Conservation (phyloP, 169 alveolate species). For the Cryptosporidium ryanae region DNA sequence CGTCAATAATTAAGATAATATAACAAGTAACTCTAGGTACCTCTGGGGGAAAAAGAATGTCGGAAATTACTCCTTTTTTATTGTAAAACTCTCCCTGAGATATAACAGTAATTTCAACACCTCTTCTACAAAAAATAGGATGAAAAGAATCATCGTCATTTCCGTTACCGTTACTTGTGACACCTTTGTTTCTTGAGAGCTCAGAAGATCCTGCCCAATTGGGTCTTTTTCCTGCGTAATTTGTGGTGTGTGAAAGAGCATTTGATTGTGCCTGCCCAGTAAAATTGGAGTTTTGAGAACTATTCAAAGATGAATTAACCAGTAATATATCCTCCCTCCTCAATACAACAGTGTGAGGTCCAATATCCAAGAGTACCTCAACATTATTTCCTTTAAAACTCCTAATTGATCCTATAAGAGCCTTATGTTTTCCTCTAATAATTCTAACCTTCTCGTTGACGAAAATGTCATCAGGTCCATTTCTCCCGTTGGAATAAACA, state of each 20-base stretch:
- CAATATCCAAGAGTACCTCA: slow-evolving; percentile 63
- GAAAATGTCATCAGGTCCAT: slow-evolving; percentile 67
- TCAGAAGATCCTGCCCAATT: slow-evolving; percentile 58
- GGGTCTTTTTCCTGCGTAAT: not conserved
- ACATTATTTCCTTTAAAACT: slow-evolving; percentile 64
- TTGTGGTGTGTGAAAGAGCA: slow-evolving; percentile 1
- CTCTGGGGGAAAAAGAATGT: slow-evolving; percentile 55
- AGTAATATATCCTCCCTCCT: slow-evolving; percentile 55
- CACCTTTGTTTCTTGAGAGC: not conserved
- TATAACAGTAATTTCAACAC: slow-evolving; percentile 58
- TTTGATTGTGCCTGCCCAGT: slow-evolving; percentile 43
- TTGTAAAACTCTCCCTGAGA: slow-evolving; percentile 72
- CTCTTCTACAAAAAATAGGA: slow-evolving; percentile 65
- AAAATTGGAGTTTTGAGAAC: slow-evolving; percentile 29
- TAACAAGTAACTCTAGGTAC: slow-evolving; percentile 66
- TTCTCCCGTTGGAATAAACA: slow-evolving; percentile 6
- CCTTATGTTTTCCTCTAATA: slow-evolving; percentile 50
- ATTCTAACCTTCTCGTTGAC: slow-evolving; percentile 52
- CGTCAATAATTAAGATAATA: slow-evolving; percentile 45
- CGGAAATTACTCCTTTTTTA: slow-evolving; percentile 54
- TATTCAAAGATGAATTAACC: slow-evolving; percentile 19
- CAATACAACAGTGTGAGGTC: slow-evolving; percentile 65
- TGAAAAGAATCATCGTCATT: not conserved
- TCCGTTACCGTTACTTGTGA: no score
- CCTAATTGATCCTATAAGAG: slow-evolving; percentile 62